Conservation (phyloP, 495 filamentous ascomycete species). For the Ascobolus immersus region DNA sequence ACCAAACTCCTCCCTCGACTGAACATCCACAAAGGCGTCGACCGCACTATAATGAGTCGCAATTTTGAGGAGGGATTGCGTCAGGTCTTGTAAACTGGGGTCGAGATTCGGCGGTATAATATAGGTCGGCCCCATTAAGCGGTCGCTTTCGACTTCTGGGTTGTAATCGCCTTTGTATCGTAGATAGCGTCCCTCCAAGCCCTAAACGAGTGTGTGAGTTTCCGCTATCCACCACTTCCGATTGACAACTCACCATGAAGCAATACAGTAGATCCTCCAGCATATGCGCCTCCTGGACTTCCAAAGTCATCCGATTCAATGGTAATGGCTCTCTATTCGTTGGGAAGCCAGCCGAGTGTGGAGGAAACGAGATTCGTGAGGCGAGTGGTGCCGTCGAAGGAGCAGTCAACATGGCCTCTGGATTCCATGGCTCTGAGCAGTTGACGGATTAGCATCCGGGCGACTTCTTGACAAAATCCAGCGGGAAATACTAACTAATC, state of each 20-base stretch:
- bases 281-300: constrained; percentile 61
- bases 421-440: constrained; percentile 53
- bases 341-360: constrained; percentile 49
- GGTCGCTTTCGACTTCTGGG: constrained; percentile 58
- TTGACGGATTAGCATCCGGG: no score
- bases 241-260: constrained; percentile 34
- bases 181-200: constrained; percentile 92
- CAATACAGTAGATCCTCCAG: constrained; percentile 80
- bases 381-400: constrained; percentile 77
- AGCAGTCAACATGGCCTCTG: constrained; percentile 52
- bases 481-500: no score
- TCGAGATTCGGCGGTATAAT: constrained; percentile 63
- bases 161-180: constrained; percentile 63
- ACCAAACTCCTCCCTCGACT: constrained; percentile 78
- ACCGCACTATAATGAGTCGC: constrained; percentile 78
- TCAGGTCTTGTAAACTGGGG: constrained; percentile 70
- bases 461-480: no score
- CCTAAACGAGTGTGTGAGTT: constrained; percentile 16
- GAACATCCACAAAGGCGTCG: constrained; percentile 78
- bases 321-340: constrained; percentile 40
- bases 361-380: constrained; percentile 59
- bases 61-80: constrained; percentile 75
- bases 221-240: background rate
- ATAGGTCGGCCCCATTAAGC: constrained; percentile 55
- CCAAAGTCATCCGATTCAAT: constrained; percentile 43